These are phyloP conservation scores for Scheffersomyces illinoinensis DNA, from an alignment of 1,139 yeast species.

Conservation along the genomic window DNA sequence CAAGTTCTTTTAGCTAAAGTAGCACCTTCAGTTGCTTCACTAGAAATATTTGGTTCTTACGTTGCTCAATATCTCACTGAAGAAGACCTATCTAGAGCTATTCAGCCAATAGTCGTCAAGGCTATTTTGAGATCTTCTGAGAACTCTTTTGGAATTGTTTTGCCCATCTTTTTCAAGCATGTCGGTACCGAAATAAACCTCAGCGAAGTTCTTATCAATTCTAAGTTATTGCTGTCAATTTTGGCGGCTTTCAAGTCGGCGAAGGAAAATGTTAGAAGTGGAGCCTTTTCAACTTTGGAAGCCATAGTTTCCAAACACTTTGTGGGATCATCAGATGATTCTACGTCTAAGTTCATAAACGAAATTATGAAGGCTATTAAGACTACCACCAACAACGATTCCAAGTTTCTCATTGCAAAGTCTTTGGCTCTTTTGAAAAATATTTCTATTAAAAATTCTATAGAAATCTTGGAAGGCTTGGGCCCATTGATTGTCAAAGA, in stretches of 20 bases:
- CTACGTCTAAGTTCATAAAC: conserved; percentile 31
- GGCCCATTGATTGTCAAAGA: conserved; percentile 65
- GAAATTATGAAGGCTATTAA: conserved; percentile 62
- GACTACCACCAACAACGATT: conserved; percentile 66
- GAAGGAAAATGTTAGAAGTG: conserved; percentile 61
- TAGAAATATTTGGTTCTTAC: conserved; percentile 37
- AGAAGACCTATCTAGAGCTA: conserved; percentile 38
- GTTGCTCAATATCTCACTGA: conserved; percentile 41
- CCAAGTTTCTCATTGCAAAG: conserved; percentile 41
- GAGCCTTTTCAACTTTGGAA: conserved; percentile 48
- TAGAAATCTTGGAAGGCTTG: conserved; percentile 44
- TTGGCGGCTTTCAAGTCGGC: conserved; percentile 69
- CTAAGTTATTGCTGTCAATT: conserved; percentile 61
- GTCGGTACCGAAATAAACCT: conserved; percentile 24
- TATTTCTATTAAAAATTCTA: conserved; percentile 9
- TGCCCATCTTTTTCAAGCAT: conserved; percentile 49
- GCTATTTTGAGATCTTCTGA: conserved; percentile 84
- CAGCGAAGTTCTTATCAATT: conserved; percentile 27
- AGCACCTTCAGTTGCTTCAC: conserved; percentile 28
- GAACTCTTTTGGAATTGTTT: conserved; percentile 52
- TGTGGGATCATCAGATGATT: conserved; percentile 14
- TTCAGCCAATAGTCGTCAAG: conserved; percentile 72
- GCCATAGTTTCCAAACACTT: conserved; percentile 21
- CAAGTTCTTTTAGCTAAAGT: conserved; percentile 49
- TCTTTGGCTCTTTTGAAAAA: conserved; percentile 9